A percentile compares a stretch with the other conserved stretches of the same genome.
phyloP scores from a whole-genome alignment of 2,329 filamentous ascomycete genomes.

The Chaetomiaceae sp. region DNA sequence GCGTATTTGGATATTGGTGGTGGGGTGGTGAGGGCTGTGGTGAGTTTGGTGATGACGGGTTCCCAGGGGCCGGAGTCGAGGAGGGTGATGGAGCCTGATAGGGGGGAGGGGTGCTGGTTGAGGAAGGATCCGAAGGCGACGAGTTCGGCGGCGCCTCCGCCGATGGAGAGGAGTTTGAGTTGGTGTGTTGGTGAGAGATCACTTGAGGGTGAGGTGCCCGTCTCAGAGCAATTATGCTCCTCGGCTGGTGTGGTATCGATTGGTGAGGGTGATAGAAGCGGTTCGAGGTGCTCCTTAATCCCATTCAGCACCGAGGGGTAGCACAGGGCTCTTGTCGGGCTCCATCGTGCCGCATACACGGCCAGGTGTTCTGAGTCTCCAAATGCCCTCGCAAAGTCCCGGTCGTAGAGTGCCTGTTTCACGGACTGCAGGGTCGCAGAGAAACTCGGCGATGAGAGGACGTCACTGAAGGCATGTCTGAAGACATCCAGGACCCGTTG shows the following conservation, averaged over 20 bases:
- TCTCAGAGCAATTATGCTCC: background rate
- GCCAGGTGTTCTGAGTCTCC: slow-evolving; percentile 64
- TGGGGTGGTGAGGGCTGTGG: slow-evolving; percentile 49
- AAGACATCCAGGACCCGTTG: slow-evolving; percentile 64
- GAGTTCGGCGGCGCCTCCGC: slow-evolving; percentile 60
- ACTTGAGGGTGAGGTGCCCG: background rate
- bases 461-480: slow-evolving; percentile 54
- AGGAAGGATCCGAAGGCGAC: slow-evolving; percentile 48
- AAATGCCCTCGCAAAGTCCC: slow-evolving; percentile 82
- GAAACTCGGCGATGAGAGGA: slow-evolving; percentile 46
- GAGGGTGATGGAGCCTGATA: slow-evolving; percentile 50
- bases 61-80: slow-evolving; percentile 82
- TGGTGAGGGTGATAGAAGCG: slow-evolving; percentile 1
- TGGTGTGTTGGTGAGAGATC: background rate
- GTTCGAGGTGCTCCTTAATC: slow-evolving; percentile 34
- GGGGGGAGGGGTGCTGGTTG: slow-evolving; percentile 18
- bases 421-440: slow-evolving; percentile 67
- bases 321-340: slow-evolving; percentile 75
- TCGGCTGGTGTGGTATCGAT: background rate
- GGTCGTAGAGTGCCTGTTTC: slow-evolving; percentile 78
- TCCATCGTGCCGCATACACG: slow-evolving; percentile 88
- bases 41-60: slow-evolving; percentile 55
- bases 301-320: slow-evolving; percentile 59
- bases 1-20: slow-evolving; percentile 50
- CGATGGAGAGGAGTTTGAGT: slow-evolving; percentile 45